A percentile compares a stretch with the other conserved stretches of the same genome.
Evolutionary conservation across 495 filamentous ascomycete genomes (phyloP).

Genomic region (Lasiosphaeris hirsuta): DNA sequence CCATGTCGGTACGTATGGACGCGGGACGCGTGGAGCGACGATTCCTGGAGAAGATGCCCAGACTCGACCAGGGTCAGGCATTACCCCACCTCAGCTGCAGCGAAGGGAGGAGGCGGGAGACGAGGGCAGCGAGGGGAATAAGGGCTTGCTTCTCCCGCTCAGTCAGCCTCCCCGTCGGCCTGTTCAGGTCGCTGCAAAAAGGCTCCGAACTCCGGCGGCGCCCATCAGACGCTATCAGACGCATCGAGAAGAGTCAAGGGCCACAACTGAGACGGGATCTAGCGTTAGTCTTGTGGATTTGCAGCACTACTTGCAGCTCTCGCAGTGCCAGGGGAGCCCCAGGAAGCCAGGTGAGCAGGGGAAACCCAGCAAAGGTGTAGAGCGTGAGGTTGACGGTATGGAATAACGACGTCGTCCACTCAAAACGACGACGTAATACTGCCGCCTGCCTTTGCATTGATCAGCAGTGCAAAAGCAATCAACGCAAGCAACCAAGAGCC

Average conservation of each 20-base stretch:
- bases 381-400: no score
- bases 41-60: neutral
- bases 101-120: no score
- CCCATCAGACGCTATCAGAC: neutral
- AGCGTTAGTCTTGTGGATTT: no score
- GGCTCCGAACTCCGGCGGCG: slow-evolving; percentile 2
- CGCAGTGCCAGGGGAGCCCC: no score
- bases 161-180: neutral
- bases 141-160: no score
- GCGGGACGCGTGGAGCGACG: neutral
- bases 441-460: slow-evolving; percentile 17
- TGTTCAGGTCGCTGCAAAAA: neutral
- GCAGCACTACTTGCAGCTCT: no score
- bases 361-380: neutral
- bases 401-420: slow-evolving; percentile 12
- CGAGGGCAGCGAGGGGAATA: no score
- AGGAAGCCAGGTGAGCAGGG: neutral
- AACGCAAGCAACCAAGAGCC: neutral
- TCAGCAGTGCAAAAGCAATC: slow-evolving; percentile 11
- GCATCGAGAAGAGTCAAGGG: neutral
- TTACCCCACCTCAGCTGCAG: neutral
- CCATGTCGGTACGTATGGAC: neutral
- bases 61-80: neutral
- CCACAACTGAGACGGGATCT: no score
- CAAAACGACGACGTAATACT: slow-evolving; percentile 28